Base-by-base conservation (phyloP, 345 rosid genomes). In the Murraya koenigii region DNA sequence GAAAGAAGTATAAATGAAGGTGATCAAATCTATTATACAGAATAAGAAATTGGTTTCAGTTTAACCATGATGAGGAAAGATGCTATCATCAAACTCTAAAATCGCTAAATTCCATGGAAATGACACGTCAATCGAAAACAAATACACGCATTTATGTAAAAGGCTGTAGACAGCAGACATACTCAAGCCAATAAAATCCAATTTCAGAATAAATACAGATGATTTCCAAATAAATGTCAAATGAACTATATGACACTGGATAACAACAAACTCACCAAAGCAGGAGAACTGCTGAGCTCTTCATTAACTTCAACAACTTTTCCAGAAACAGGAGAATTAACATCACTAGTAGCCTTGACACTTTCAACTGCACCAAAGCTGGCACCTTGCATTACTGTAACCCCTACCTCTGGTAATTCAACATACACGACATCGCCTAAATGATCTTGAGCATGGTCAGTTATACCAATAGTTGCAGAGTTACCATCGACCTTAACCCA, bases 341-440 rank as follows among this genome's bases (percentile, higher is more conserved):
- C 68, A 87, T 97, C 99, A 74, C 99, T 97, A 13, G 97, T 91
- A 59, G 99, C 99, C 90, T 97, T 97, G 66, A 97, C 99, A 80
- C 99, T 97, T 81, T 97, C 99, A 55, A 97, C 97, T 0, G 99
- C 99, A 49, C 99, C 98, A 76, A 97, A 97, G 70, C 95, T 77
- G 72, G 75, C 81, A 6, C 97, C 99, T 61, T 97, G 94, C 8
- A 80, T 80, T 69, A 94, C 91, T 0, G 84, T 8, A 55, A 80
- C 78, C 67, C 98, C 98, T 70, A 89, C 86, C 23, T 94, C 98
- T 8, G 98, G 98, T 66, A 94, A 79, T 80, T 97, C 99, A 9
- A 93, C 97, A 78, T 88, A 97, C 72, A 97, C 98, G 17, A 97
- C 99, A 84, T 97, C 98, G 1, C 99, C 99, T 66, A 97, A 86